Conservation (phyloP, 2,329 filamentous ascomycete genomes). For the Colletotrichum endophyticum region DNA sequence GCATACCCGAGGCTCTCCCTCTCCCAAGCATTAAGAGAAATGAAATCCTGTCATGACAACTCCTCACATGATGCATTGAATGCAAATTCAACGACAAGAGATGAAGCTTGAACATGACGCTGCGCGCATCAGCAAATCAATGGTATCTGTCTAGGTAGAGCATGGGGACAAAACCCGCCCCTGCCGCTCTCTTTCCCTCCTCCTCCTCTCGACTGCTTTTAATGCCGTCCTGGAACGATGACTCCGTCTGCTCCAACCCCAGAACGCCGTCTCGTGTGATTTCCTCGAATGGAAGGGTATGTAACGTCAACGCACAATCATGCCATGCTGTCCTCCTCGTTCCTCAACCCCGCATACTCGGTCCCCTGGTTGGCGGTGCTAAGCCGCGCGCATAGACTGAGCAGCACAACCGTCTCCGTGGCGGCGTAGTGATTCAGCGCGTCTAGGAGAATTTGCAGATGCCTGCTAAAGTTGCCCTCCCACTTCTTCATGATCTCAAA, state of each 20-base stretch:
- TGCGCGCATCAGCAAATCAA: conserved; percentile 5
- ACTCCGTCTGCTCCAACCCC: background rate
- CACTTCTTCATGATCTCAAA: conserved; percentile 90
- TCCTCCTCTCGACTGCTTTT: background rate
- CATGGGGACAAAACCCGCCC: background rate
- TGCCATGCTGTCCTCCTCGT: conserved; percentile 55
- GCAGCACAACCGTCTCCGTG: conserved; percentile 92
- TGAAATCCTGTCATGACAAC: background rate
- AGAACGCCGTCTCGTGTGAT: conserved; percentile 1
- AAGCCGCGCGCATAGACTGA: conserved; percentile 84
- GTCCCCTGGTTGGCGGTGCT: conserved; percentile 83
- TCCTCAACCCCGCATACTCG: conserved; percentile 63
- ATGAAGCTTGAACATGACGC: background rate
- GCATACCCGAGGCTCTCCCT: background rate
- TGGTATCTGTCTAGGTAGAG: conserved; percentile 16
- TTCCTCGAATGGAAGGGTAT: background rate
- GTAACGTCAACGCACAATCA: background rate
- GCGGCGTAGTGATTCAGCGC: conserved; percentile 97
- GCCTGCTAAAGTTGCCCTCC: conserved; percentile 89
- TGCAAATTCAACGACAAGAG: background rate
- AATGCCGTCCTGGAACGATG: background rate
- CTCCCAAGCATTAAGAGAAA: background rate
- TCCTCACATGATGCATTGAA: background rate
- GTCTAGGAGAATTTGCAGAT: conserved; percentile 92
- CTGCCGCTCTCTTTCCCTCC: background rate